Evolutionary conservation across 306 rosid genomes (phyloP).

Genomic region (Fagus crenata): DNA sequence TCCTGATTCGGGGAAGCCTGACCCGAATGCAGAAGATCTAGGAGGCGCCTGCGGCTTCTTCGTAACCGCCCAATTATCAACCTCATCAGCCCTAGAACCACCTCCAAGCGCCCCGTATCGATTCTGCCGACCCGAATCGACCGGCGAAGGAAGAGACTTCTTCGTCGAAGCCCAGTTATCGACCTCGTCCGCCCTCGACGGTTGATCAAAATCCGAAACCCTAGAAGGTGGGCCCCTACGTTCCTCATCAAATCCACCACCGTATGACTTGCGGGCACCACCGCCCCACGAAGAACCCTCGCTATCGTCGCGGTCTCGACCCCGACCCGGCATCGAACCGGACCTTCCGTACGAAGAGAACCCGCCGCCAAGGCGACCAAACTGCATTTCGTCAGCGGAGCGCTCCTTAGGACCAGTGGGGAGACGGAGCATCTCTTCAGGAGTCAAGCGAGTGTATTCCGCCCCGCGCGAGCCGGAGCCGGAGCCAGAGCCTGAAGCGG

Average conservation of each 20-base stretch:
- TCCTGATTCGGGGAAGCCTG: constrained; percentile 63
- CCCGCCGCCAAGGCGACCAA: constrained; percentile 66
- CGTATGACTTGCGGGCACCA: constrained; percentile 61
- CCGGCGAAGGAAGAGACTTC: constrained; percentile 51
- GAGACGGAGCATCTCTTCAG: constrained; percentile 73
- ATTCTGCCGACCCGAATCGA: constrained; percentile 68
- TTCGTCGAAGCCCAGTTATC: constrained; percentile 79
- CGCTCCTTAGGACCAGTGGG: constrained; percentile 90
- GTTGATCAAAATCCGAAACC: constrained; percentile 87
- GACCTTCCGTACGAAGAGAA: constrained; percentile 58
- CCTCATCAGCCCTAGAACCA: constrained; percentile 78
- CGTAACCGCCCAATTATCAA: constrained; percentile 70
- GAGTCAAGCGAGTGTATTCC: constrained; percentile 44
- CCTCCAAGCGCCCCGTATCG: constrained; percentile 63
- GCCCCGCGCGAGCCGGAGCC: constrained; percentile 14
- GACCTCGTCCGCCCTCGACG: constrained; percentile 96
- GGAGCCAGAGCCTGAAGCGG: constrained; percentile 20
- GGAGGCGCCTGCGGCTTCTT: constrained; percentile 48
- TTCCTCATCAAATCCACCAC: constrained; percentile 85
- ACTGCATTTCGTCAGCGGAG: constrained; percentile 73
- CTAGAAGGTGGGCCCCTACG: constrained; percentile 68
- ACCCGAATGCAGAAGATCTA: constrained; percentile 72
- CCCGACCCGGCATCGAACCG: constrained; percentile 40
- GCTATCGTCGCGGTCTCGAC: constrained; percentile 59
- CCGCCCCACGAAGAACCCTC: constrained; percentile 79